Evolutionary conservation across 2,329 filamentous ascomycete genomes (phyloP).

Genomic region (Penicillium sp.): DNA sequence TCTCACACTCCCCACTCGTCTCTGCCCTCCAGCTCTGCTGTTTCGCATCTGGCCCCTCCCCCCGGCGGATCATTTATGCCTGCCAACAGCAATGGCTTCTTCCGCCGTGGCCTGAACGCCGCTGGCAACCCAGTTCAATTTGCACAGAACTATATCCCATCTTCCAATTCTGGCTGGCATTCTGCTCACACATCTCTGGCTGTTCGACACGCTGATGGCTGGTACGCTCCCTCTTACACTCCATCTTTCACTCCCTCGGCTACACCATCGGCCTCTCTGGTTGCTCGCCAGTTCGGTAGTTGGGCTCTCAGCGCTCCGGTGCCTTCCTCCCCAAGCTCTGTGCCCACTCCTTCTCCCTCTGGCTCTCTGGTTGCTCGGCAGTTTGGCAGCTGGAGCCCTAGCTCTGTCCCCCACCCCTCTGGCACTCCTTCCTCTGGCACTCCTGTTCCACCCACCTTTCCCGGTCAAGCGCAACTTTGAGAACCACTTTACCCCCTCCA

Average conservation of each 20-base stretch:
- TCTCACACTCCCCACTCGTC: constrained; percentile 8
- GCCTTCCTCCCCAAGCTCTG: constrained; percentile 1
- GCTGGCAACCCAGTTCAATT: constrained; percentile 17
- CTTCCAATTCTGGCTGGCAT: constrained; percentile 5
- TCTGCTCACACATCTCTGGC: constrained; percentile 9
- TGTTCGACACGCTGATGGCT: constrained; percentile 7
- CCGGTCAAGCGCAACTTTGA: background rate
- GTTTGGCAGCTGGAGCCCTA: background rate
- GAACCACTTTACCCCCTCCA: background rate
- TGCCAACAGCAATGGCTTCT: constrained; percentile 10
- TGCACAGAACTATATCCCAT: constrained; percentile 12
- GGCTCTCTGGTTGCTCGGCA: constrained; percentile 2
- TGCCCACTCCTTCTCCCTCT: background rate
- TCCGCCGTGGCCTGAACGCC: constrained; percentile 21
- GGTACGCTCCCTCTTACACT: constrained; percentile 3
- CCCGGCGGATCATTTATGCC: constrained; percentile 19
- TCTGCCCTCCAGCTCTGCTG: constrained; percentile 9
- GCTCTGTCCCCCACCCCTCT: background rate
- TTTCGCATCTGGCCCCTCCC: constrained; percentile 8
- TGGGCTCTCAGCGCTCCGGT: constrained; percentile 2
- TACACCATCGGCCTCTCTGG: background rate
- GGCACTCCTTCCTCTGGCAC: too few relatives aligned
- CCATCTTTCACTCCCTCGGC: background rate
- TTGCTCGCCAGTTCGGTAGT: constrained; percentile 11
- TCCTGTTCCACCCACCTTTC: background rate